A percentile compares a stretch with the other conserved stretches of the same genome.
These are phyloP conservation scores for Talaromyces piceae DNA, from an alignment of 2,329 filamentous ascomycete species.

Conservation along the genomic window DNA sequence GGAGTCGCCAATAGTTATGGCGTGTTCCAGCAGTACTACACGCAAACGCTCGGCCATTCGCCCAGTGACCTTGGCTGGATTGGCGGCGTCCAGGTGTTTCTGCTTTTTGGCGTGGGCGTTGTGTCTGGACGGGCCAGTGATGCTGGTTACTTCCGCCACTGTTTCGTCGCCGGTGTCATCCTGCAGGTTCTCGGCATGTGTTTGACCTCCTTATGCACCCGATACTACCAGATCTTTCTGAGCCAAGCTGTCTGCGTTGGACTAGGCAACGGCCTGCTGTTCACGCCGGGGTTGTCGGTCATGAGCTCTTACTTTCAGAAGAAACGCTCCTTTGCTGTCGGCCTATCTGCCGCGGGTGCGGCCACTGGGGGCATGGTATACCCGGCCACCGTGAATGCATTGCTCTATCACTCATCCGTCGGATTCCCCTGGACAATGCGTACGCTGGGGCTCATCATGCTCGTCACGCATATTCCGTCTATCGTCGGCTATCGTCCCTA, in stretches of 20 bases:
- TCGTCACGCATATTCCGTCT: conserved; percentile 7
- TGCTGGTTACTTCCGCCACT: conserved; percentile 32
- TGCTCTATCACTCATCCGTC: conserved; percentile 16
- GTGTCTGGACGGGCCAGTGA: conserved; percentile 38
- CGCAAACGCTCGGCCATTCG: conserved; percentile 20
- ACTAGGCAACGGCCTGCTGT: conserved; percentile 37
- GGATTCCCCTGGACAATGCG: conserved; percentile 10
- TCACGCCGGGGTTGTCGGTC: conserved; percentile 34
- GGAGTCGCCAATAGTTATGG: conserved; percentile 30
- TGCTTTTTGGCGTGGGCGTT: conserved; percentile 35
- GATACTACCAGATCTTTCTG: conserved; percentile 45
- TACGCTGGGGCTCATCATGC: conserved; percentile 8
- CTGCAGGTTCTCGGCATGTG: conserved; percentile 38
- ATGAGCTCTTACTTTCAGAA: conserved; percentile 37
- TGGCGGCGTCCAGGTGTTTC: conserved; percentile 38
- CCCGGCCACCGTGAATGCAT: conserved; percentile 35
- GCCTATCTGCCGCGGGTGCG: conserved; percentile 29
- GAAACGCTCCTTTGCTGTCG: conserved; percentile 33
- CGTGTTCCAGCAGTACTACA: conserved; percentile 41
- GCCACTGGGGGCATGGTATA: conserved; percentile 40
- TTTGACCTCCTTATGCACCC: conserved; percentile 35
- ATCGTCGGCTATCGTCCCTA: conserved; percentile 8
- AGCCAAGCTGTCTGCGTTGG: conserved; percentile 37
- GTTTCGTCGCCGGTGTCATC: conserved; percentile 22
- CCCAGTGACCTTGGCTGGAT: conserved; percentile 40